Evolutionary conservation across 2,329 filamentous ascomycete genomes (phyloP), one percentile per base, ranked within the genome.

Genomic region (Fusarium chlamydosporum): DNA sequence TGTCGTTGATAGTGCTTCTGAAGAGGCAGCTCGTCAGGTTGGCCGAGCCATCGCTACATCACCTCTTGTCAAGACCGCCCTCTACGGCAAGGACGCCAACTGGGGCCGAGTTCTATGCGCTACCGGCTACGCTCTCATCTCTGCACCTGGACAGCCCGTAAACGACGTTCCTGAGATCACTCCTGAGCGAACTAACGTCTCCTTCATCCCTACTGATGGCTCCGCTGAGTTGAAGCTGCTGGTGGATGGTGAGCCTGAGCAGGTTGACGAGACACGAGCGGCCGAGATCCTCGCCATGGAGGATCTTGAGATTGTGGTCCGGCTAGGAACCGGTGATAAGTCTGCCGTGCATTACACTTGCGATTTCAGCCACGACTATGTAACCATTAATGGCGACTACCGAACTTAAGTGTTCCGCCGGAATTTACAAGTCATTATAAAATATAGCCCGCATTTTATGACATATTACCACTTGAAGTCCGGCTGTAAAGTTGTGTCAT

Each of bases 81-180:
- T 99, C 40, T 99, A 99, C 80, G 96, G 96, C 70, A 93, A 94
- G 78, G 96, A 99, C 78, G 96, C 96, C 18, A 99, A 99, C 84
- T 99, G 96, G 96, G 96, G 96, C 34, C 93, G 96, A 56, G 97
- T 99, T 67, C 86, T 98, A 29, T 98, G 96, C 79, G 95, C 96
- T 1, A 94, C 94, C 6, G 96, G 96, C 4, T 98, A 98, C 77
- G 84, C 88, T 15, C 81, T 89, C 46, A 84, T 90, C 65, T 86
- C 85, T 3, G 86, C 88, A 70, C 88, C 86, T 1, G 87, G 85
- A 3, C 79, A 83, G 72, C 80, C 83, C n/a, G 78, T 82, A 38
- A 86, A 84, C 60, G 88, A 90, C 1, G 88, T 91, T 2, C 82
- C 84, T 2, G 87, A 88, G 45, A 87, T 96, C 53, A 81, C 87